These are phyloP conservation scores for Corynascus novoguineensis DNA, from an alignment of 495 filamentous ascomycete genomes.

Conservation along the genomic window DNA sequence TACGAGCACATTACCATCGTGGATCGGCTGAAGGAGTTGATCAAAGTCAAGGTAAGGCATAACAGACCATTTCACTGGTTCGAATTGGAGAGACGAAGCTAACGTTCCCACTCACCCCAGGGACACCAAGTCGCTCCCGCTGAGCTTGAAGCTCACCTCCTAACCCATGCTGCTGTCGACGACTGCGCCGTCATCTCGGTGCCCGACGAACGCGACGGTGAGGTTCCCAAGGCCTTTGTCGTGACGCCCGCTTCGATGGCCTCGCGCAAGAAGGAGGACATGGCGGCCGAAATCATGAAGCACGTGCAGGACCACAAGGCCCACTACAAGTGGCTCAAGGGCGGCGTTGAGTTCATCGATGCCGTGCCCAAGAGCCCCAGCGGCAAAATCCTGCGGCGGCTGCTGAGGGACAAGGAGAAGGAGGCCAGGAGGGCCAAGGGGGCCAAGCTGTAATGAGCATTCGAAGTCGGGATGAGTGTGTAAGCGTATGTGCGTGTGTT, in stretches of 20 bases:
- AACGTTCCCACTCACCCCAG: constrained; percentile 36
- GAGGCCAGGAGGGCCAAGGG: constrained; percentile 59
- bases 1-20: constrained; percentile 79
- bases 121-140: constrained; percentile 88
- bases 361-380: constrained; percentile 82
- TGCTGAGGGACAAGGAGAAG: constrained; percentile 76
- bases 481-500: not conserved
- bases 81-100: not conserved
- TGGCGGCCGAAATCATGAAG: constrained; percentile 60
- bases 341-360: constrained; percentile 72
- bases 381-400: constrained; percentile 81
- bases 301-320: constrained; percentile 81
- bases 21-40: constrained; percentile 88
- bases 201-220: constrained; percentile 67
- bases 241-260: constrained; percentile 61
- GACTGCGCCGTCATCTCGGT: constrained; percentile 83
- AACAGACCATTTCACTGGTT: not conserved
- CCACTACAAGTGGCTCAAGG: constrained; percentile 83
- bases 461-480: not conserved
- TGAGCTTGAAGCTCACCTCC: constrained; percentile 83
- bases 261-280: constrained; percentile 48
- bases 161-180: constrained; percentile 72
- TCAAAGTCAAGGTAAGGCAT: constrained; percentile 79
- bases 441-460: constrained; percentile 37
- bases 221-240: constrained; percentile 83